Base-by-base conservation (phyloP, 148 eudicot species). In the Nepenthes mirabilis region DNA sequence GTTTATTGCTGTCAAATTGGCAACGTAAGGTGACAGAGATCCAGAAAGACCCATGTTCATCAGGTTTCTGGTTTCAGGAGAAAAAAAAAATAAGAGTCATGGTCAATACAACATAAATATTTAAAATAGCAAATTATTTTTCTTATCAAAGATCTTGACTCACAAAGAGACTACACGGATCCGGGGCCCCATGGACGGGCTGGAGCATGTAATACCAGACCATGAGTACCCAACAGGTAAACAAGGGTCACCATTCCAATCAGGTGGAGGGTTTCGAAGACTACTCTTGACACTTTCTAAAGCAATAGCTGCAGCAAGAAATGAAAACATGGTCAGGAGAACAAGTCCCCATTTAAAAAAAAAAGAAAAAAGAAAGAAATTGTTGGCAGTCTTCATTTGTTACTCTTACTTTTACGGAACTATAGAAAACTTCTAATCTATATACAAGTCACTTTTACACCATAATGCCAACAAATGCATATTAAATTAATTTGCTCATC, bases 161-260 rank as follows among this genome's bases (percentile, higher is more conserved):
- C 72, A 93, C 99, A 93, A 72, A 37, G 89, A 69, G 60, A 74
- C 53, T 36, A 93, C 68, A 57, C 97, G 97, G 60, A 81, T 78
- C 13, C 79, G 75, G 9, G 79, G 61, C 43, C 84, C 87, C 63
- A 61, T 68, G 23, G 89, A 79, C 23, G 23, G 23, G 23, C 23
- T 23, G 23, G 23, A 23, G 79, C 99, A 93, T 50, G 84, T 72
- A 59, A 93, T 80, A 65, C 99, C 99, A 54, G 97, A 80, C 99
- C 99, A 93, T 43, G 96, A 71, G 70, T 86, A 89, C 57, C 70
- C 64, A 63, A 62, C 76, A 47, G 99, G 99, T 60, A 79, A 82
- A 89, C 99, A 93, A 64, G 99, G 99, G 73, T 93, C 97, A 58
- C 97, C 99, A 69, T 65, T 76, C 99, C 99, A 93, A 72, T 93